A percentile compares a stretch with the other conserved stretches of the same genome.
Conservation (phyloP, 352 stramenopile species). For the Phytophthora uliginosa region DNA sequence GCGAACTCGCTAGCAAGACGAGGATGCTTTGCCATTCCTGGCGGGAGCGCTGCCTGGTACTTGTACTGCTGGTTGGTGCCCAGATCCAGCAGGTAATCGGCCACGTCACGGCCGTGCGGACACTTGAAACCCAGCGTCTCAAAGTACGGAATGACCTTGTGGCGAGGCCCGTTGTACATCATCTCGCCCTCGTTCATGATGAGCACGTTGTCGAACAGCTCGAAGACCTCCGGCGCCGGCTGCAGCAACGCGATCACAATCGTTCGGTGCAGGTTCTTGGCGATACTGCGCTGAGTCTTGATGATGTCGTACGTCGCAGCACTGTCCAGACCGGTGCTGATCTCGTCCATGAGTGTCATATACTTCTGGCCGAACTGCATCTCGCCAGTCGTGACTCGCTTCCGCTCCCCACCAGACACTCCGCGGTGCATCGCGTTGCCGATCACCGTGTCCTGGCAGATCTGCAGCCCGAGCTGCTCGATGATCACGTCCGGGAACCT, state of each 20-base stretch:
- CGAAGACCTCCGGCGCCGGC: conserved; percentile 71
- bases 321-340: conserved; percentile 92
- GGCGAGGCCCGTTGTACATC: conserved; percentile 82
- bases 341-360: conserved; percentile 89
- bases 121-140: conserved; percentile 42
- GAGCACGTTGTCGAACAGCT: conserved; percentile 49
- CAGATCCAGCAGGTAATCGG: conserved; percentile 54
- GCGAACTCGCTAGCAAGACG: conserved; percentile 33
- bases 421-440: conserved; percentile 62
- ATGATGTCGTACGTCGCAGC: conserved; percentile 84
- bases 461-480: conserved; percentile 53
- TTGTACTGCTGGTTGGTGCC: conserved; percentile 43
- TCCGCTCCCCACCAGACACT: conserved; percentile 74
- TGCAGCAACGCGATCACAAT: conserved; percentile 79
- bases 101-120: conserved; percentile 38
- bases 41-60: conserved; percentile 33
- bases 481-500: conserved; percentile 60
- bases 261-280: conserved; percentile 42
- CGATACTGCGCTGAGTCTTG: conserved; percentile 38
- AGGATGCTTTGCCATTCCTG: conserved; percentile 24
- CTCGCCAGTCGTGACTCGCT: conserved; percentile 76
- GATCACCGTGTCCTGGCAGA: conserved; percentile 60
- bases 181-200: conserved; percentile 86
- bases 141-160: conserved; percentile 81
- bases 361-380: conserved; percentile 83